Percentiles rank a stretch among this genome's conserved stretches.
Evolutionary conservation across 2,329 filamentous ascomycete genomes (phyloP).

Genomic region (Catunica adiposa): DNA sequence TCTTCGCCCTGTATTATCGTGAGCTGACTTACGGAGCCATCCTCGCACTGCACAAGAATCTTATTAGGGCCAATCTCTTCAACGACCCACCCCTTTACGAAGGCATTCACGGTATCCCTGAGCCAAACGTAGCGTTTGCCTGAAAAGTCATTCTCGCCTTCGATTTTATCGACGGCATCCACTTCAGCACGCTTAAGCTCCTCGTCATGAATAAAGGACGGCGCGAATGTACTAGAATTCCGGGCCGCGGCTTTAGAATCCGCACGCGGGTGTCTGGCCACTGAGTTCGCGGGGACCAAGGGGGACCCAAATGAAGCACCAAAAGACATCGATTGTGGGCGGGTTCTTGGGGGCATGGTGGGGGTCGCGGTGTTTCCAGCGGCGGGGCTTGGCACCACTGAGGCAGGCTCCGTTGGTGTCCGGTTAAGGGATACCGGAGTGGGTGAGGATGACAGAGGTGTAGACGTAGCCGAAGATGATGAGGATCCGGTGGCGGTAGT

Average conservation of each 20-base stretch:
- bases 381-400: neutral
- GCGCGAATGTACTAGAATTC: conserved; percentile 73
- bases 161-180: conserved; percentile 53
- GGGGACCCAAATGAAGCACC: conserved; percentile 30
- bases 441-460: neutral
- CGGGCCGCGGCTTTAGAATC: conserved; percentile 50
- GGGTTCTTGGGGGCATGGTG: neutral
- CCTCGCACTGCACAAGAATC: conserved; percentile 80
- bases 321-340: conserved; percentile 11
- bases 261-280: conserved; percentile 27
- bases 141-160: conserved; percentile 97
- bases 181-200: conserved; percentile 41
- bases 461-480: neutral
- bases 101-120: conserved; percentile 70
- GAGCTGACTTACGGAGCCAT: conserved; percentile 60
- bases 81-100: conserved; percentile 82
- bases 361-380: neutral
- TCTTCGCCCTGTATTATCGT: neutral
- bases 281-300: conserved; percentile 23
- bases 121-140: conserved; percentile 98
- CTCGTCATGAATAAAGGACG: conserved; percentile 85
- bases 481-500: conserved; percentile 15
- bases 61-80: conserved; percentile 56
- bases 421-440: neutral
- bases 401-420: neutral